Percentiles rank a stretch among this genome's conserved stretches.
Conservation (phyloP, 768 basidiomycete species). For the Pulveroboletus sp. region DNA sequence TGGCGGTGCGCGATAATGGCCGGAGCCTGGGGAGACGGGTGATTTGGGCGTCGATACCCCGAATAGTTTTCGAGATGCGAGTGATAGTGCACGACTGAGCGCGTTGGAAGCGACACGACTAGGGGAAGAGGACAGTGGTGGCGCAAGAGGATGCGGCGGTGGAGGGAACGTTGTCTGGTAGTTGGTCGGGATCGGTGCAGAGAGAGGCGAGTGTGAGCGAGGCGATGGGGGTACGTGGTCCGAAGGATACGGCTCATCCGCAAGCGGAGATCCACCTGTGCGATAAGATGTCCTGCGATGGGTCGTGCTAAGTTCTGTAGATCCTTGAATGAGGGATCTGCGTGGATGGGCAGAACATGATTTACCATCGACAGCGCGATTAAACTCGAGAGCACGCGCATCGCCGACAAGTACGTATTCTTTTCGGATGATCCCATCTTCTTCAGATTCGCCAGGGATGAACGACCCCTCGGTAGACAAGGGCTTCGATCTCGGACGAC, state of each 20-base stretch:
- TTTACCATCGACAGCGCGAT: conserved; percentile 86
- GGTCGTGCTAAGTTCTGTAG: conserved; percentile 60
- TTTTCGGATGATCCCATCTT: conserved; percentile 72
- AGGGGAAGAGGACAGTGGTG: conserved; percentile 65
- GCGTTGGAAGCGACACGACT: conserved; percentile 70
- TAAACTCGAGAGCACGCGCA: conserved; percentile 86
- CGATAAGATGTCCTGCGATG: conserved; percentile 56
- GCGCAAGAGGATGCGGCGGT: conserved; percentile 46
- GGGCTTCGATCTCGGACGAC: conserved; percentile 15
- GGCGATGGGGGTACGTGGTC: conserved; percentile 34
- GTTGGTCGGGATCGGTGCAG: conserved; percentile 18
- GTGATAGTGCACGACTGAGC: conserved; percentile 71
- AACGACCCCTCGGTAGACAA: conserved; percentile 58
- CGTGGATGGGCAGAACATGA: conserved; percentile 1
- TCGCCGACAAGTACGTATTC: conserved; percentile 97
- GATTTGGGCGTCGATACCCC: conserved; percentile 46
- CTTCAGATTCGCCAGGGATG: conserved; percentile 82
- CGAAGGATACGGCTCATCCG: conserved; percentile 39
- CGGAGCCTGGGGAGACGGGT: conserved; percentile 34
- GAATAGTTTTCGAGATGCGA: conserved; percentile 82
- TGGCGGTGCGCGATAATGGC: conserved; percentile 43
- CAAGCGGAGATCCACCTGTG: conserved; percentile 45
- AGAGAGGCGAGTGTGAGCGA: conserved; percentile 22
- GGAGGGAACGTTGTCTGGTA: conserved; percentile 66
- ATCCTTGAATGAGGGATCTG: conserved; percentile 10